Evolutionary conservation across 2,329 filamentous ascomycete species (phyloP).

Genomic region (Hymenoscyphus repandus): DNA sequence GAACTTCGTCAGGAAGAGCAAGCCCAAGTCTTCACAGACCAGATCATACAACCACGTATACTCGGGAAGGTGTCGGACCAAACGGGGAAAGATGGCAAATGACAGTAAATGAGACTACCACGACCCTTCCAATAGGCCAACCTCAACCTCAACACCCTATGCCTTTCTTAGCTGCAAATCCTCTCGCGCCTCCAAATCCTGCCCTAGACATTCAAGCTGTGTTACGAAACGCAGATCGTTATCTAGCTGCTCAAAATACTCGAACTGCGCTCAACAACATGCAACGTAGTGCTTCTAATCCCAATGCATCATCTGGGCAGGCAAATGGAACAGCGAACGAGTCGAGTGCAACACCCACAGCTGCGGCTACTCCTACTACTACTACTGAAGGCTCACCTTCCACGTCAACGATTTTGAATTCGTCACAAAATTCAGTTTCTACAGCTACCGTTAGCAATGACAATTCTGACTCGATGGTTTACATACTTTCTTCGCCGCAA

Average conservation of each 20-base stretch:
- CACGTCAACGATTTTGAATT: slow-evolving; percentile 13
- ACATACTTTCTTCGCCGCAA: slow-evolving; percentile 54
- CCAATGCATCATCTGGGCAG: slow-evolving; percentile 2
- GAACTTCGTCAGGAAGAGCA: slow-evolving; percentile 23
- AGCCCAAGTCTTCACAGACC: slow-evolving; percentile 29
- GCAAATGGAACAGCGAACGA: background rate
- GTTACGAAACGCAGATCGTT: slow-evolving; percentile 23
- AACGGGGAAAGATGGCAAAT: slow-evolving; percentile 49
- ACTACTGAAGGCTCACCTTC: slow-evolving; percentile 13
- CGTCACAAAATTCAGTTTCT: slow-evolving; percentile 18
- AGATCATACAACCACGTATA: slow-evolving; percentile 38
- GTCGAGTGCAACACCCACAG: slow-evolving; percentile 4
- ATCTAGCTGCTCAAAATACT: slow-evolving; percentile 13
- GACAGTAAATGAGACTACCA: slow-evolving; percentile 43
- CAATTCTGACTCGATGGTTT: slow-evolving; percentile 43
- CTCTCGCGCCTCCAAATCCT: too few species aligned
- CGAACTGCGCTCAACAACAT: slow-evolving; percentile 15
- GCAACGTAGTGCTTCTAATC: slow-evolving; percentile 21
- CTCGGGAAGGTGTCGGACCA: slow-evolving; percentile 44
- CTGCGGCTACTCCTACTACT: slow-evolving; percentile 11
- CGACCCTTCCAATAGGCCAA: slow-evolving; percentile 20
- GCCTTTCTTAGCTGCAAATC: slow-evolving; percentile 10
- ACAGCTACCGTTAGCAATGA: slow-evolving; percentile 14
- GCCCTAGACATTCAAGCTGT: slow-evolving; percentile 24
- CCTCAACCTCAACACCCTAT: slow-evolving; percentile 8